Percentiles rank a stretch among this genome's conserved stretches.
Conservation (phyloP, 148 eudicot species). For the Vaccinium darrowii region DNA sequence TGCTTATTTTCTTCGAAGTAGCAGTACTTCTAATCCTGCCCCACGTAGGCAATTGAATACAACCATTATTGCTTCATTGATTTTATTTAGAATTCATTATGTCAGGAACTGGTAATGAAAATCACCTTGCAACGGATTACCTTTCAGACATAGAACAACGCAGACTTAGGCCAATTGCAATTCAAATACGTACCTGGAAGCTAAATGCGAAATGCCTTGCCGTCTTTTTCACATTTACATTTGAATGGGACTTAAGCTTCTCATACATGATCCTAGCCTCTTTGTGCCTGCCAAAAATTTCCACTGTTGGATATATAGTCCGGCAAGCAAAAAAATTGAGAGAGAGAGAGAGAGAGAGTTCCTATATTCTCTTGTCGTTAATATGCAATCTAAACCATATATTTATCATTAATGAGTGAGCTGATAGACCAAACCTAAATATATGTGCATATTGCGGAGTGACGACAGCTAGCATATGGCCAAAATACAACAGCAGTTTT, state of each 20-base stretch:
- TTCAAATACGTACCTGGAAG: constrained; percentile 56
- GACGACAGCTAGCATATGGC: not conserved
- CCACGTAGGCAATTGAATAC: not conserved
- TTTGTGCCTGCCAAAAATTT: constrained; percentile 48
- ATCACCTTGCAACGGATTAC: not conserved
- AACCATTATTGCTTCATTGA: not conserved
- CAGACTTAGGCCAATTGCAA: not conserved
- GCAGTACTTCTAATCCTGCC: not conserved
- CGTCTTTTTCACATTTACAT: constrained; percentile 64
- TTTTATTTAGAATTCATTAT: not conserved
- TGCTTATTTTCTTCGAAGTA: not conserved
- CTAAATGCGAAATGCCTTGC: constrained; percentile 67
- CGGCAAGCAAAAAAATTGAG: not conserved
- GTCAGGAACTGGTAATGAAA: not conserved
- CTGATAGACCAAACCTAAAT: not conserved
- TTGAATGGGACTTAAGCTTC: constrained; percentile 84
- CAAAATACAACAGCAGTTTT: not conserved
- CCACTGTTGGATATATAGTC: constrained; percentile 6
- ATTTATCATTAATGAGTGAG: not conserved
- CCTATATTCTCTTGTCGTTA: not conserved
- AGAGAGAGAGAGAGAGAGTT: not conserved
- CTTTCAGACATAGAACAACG: not conserved
- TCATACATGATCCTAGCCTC: constrained; percentile 83
- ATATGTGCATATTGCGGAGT: not conserved
- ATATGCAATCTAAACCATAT: not conserved